Percentiles rank a stretch among this genome's conserved stretches.
Conservation (phyloP, 495 filamentous ascomycete species). For the Cladorrhinum samala region DNA sequence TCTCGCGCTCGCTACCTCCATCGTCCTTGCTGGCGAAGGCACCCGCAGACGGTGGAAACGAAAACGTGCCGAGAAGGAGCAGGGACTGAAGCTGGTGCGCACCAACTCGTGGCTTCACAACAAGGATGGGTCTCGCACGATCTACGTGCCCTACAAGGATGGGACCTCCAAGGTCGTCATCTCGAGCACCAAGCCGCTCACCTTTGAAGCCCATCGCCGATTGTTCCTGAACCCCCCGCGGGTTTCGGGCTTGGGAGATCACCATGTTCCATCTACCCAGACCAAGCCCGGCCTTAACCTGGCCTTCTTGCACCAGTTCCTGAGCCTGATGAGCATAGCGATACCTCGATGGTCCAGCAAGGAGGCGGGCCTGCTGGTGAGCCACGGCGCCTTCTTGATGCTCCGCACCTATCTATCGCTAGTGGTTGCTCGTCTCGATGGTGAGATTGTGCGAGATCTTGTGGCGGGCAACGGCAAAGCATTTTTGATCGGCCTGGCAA, state of each 20-base stretch:
- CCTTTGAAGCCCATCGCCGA: conserved; percentile 92
- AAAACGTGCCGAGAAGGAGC: conserved; percentile 67
- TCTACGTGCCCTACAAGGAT: conserved; percentile 88
- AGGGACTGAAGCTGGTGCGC: conserved; percentile 70
- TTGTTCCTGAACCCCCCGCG: conserved; percentile 88
- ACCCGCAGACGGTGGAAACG: conserved; percentile 65
- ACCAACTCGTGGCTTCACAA: conserved; percentile 87
- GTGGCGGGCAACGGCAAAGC: conserved; percentile 86
- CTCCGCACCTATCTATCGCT: conserved; percentile 90
- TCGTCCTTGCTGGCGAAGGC: conserved; percentile 70
- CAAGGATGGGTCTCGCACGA: conserved; percentile 88
- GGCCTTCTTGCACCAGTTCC: conserved; percentile 96
- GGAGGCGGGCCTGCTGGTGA: conserved; percentile 81
- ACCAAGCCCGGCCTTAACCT: conserved; percentile 93
- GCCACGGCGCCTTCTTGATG: conserved; percentile 83
- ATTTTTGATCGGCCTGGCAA: conserved; percentile 84
- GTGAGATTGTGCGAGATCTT: conserved; percentile 91
- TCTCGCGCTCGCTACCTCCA: conserved; percentile 64
- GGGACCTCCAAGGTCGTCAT: conserved; percentile 88
- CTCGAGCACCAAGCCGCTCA: conserved; percentile 82
- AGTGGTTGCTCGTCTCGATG: conserved; percentile 86
- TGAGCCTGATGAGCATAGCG: conserved; percentile 95
- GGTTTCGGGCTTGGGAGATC: conserved; percentile 67
- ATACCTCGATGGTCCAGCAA: conserved; percentile 92
- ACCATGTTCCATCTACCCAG: conserved; percentile 76